Evolutionary conservation across 345 rosid species (phyloP).

Genomic region (Salix purpurea): DNA sequence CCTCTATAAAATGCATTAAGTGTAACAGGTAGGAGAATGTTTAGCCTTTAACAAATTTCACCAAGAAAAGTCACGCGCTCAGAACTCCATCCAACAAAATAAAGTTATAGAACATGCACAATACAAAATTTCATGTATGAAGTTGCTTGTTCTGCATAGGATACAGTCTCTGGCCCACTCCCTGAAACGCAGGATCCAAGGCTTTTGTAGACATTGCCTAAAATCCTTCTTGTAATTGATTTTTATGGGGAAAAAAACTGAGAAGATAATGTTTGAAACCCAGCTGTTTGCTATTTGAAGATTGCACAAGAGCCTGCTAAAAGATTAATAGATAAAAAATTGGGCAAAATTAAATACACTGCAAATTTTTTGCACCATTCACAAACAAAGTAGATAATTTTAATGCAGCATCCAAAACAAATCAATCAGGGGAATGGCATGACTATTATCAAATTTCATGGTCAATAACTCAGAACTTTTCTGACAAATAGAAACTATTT

Average conservation of each 20-base stretch:
- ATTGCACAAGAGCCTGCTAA: slow-evolving; percentile 13
- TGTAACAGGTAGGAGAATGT: slow-evolving; percentile 27
- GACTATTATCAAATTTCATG: neutral
- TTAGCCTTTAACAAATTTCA: neutral
- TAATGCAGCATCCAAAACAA: neutral
- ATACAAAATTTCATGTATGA: neutral
- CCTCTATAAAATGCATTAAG: slow-evolving; percentile 81
- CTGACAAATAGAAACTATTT: neutral
- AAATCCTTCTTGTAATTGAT: slow-evolving; percentile 17
- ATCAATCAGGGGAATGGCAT: neutral
- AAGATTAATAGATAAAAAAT: slow-evolving; percentile 6
- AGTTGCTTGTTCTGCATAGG: slow-evolving; percentile 32
- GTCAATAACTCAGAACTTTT: slow-evolving; percentile 1
- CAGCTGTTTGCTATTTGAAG: slow-evolving; percentile 9
- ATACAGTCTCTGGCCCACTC: slow-evolving; percentile 94
- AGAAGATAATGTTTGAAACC: slow-evolving; percentile 2
- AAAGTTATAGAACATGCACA: neutral
- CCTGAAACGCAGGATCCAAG: slow-evolving; percentile 94
- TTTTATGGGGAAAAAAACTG: neutral
- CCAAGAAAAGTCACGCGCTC: neutral
- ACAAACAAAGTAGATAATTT: neutral
- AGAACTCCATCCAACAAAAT: neutral
- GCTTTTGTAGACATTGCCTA: slow-evolving; percentile 66
- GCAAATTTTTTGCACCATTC: neutral
- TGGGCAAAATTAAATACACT: neutral